phyloP scores from a whole-genome alignment of 306 rosid genomes.

The Chamaecrista fasciculata region DNA sequence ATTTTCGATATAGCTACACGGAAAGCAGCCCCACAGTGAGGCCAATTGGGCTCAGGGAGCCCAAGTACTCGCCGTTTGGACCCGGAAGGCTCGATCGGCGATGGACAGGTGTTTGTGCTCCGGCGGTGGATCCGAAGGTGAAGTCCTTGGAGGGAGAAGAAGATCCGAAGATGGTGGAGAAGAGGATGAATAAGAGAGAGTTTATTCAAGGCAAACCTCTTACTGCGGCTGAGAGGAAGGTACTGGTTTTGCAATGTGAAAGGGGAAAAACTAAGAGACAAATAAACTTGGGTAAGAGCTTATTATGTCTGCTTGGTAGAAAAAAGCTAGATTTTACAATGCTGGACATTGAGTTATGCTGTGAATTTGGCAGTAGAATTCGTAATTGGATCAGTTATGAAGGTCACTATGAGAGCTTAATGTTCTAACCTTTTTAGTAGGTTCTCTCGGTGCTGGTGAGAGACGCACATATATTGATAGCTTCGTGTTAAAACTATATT shows the following conservation, averaged over 20 bases:
- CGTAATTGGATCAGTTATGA: neutral
- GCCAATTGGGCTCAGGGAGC: conserved; percentile 82
- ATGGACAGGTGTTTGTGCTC: conserved; percentile 94
- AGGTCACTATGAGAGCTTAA: neutral
- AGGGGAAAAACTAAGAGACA: conserved; percentile 69
- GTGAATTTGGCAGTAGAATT: neutral
- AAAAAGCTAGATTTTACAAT: neutral
- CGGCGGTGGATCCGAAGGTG: conserved; percentile 71
- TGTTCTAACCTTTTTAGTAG: neutral
- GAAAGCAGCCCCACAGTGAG: conserved; percentile 68
- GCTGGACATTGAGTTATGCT: neutral
- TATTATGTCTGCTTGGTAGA: neutral
- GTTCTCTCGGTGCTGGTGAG: neutral
- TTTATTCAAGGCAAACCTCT: conserved; percentile 66
- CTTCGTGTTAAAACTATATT: neutral
- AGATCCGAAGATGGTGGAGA: conserved; percentile 56
- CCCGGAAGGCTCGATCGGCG: conserved; percentile 64
- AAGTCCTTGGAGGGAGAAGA: conserved; percentile 56
- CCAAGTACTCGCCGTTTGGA: conserved; percentile 92
- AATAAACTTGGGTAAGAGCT: conserved; percentile 71
- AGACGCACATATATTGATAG: neutral
- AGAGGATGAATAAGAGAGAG: conserved; percentile 56
- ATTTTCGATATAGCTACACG: conserved; percentile 83
- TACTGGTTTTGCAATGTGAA: conserved; percentile 58
- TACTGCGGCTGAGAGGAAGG: conserved; percentile 61